Percentiles rank a stretch among this genome's conserved stretches.
phyloP scores from a whole-genome alignment of 352 stramenopile genomes.

The Globisporangium perplexum region DNA sequence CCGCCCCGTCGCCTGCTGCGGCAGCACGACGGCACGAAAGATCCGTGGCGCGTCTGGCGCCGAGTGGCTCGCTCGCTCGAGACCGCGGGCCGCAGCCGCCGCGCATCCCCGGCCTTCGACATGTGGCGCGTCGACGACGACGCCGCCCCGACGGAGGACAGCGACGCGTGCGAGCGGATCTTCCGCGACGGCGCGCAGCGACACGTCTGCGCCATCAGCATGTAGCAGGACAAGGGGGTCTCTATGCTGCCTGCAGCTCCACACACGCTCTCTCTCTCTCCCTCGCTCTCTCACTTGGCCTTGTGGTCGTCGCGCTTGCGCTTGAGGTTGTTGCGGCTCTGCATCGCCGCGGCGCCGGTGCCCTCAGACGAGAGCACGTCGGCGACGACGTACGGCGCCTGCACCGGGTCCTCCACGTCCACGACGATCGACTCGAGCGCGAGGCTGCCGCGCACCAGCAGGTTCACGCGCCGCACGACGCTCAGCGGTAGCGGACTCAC shows the following conservation, averaged over 20 bases:
- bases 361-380: slow-evolving; percentile 68
- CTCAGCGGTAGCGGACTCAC: slow-evolving; percentile 57
- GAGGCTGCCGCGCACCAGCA: slow-evolving; percentile 67
- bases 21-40: neutral
- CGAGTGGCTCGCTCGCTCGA: neutral
- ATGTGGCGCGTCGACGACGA: slow-evolving; percentile 6
- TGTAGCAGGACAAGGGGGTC: too few relatives aligned
- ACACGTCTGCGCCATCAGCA: slow-evolving; percentile 49
- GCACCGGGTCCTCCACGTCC: slow-evolving; percentile 29
- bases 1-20: neutral
- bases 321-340: slow-evolving; percentile 87
- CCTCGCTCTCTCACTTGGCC: neutral
- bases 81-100: too few relatives aligned
- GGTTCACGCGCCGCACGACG: slow-evolving; percentile 56
- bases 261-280: too few relatives aligned
- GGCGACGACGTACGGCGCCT: slow-evolving; percentile 59
- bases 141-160: slow-evolving; percentile 2
- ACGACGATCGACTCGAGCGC: slow-evolving; percentile 51
- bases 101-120: too few relatives aligned
- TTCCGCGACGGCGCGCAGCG: slow-evolving; percentile 34
- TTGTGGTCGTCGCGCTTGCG: slow-evolving; percentile 64
- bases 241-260: too few relatives aligned
- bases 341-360: slow-evolving; percentile 70
- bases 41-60: too few relatives aligned
- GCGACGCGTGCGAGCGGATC: slow-evolving; percentile 36